Percentiles rank a stretch among this genome's conserved stretches.
Conservation (phyloP, 768 basidiomycete genomes). For the Calocybe gangraenosa region DNA sequence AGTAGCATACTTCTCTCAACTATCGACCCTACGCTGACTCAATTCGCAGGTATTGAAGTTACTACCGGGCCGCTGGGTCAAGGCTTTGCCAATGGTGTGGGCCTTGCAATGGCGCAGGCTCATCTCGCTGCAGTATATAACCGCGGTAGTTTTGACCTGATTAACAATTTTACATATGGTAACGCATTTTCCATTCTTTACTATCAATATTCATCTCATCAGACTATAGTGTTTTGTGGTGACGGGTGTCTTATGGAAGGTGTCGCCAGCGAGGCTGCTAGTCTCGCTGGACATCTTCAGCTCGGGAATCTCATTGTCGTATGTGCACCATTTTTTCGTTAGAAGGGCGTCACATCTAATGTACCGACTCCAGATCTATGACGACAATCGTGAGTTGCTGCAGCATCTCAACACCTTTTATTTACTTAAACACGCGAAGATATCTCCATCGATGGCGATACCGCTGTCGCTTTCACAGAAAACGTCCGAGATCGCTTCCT, state of each 20-base stretch:
- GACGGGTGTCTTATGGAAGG: slow-evolving; percentile 99
- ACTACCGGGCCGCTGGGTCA: slow-evolving; percentile 97
- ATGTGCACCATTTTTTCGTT: slow-evolving; percentile 26
- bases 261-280: slow-evolving; percentile 88
- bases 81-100: slow-evolving; percentile 90
- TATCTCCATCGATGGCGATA: slow-evolving; percentile 96
- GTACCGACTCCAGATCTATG: slow-evolving; percentile 63
- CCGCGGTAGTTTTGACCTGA: slow-evolving; percentile 74
- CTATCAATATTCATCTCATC: slow-evolving; percentile 6
- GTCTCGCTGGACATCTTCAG: slow-evolving; percentile 90
- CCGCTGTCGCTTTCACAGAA: slow-evolving; percentile 90
- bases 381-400: slow-evolving; percentile 82
- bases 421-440: slow-evolving; percentile 38
- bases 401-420: background rate
- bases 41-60: slow-evolving; percentile 65
- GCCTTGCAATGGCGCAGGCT: slow-evolving; percentile 89
- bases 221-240: slow-evolving; percentile 71
- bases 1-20: slow-evolving; percentile 1
- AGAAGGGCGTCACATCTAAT: slow-evolving; percentile 8
- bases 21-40: background rate
- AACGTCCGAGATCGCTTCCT: slow-evolving; percentile 85
- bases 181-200: slow-evolving; percentile 10
- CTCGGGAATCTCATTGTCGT: slow-evolving; percentile 91
- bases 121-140: slow-evolving; percentile 90
- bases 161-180: slow-evolving; percentile 91